Evolutionary conservation across 1,284 basidiomycete genomes (phyloP).

Genomic region (Fistulinella staudtii): DNA sequence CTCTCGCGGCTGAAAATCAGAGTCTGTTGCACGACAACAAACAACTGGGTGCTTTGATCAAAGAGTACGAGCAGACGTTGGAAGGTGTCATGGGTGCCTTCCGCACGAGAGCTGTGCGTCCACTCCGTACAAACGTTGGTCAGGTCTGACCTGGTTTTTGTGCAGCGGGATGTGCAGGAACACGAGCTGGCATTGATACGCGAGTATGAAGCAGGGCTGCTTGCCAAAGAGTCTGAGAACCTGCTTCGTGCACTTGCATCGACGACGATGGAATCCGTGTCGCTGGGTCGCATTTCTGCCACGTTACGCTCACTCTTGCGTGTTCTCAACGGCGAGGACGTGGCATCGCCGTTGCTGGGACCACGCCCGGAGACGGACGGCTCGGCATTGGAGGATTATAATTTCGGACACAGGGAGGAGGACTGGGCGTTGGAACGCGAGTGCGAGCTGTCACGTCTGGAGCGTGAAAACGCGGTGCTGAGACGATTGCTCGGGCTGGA

Average conservation of each 20-base stretch:
- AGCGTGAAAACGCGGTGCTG: conserved; percentile 82
- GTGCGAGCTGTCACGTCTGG: conserved; percentile 77
- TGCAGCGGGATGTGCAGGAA: conserved; percentile 88
- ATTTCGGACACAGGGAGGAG: conserved; percentile 23
- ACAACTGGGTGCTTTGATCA: conserved; percentile 84
- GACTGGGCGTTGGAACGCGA: conserved; percentile 79
- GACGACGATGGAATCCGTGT: conserved; percentile 63
- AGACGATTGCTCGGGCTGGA: conserved; percentile 58
- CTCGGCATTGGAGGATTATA: conserved; percentile 16
- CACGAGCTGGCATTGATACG: conserved; percentile 88
- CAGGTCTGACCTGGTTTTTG: not conserved
- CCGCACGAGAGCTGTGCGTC: conserved; percentile 83
- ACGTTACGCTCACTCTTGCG: conserved; percentile 74
- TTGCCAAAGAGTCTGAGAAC: conserved; percentile 73
- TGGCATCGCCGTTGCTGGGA: conserved; percentile 3
- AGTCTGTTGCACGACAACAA: conserved; percentile 91
- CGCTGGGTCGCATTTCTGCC: conserved; percentile 70
- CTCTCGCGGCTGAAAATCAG: conserved; percentile 85
- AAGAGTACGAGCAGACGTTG: conserved; percentile 95
- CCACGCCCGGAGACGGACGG: conserved; percentile 3
- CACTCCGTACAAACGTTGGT: not conserved
- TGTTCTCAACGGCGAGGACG: conserved; percentile 70
- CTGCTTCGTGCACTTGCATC: conserved; percentile 58
- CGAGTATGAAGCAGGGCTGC: conserved; percentile 85
- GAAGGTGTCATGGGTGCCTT: conserved; percentile 96